phyloP scores from a whole-genome alignment of 2,329 filamentous ascomycete genomes.

The Pestalotiopsis fici region DNA sequence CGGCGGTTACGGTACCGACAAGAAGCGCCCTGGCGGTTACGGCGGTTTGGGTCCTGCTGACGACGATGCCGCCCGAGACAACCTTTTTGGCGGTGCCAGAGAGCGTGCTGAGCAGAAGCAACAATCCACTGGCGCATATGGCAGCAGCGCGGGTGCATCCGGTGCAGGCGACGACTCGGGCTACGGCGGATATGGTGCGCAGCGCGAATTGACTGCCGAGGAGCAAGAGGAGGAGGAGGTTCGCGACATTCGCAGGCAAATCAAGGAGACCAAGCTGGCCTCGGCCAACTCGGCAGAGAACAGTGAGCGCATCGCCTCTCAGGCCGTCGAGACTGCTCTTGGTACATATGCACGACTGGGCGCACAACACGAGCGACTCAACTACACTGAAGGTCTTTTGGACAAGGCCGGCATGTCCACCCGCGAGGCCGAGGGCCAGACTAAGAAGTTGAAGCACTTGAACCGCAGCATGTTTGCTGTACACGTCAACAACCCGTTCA shows the following conservation, averaged over 20 bases:
- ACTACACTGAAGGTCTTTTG: slow-evolving; percentile 81
- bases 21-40: slow-evolving; percentile 56
- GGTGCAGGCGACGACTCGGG: slow-evolving; percentile 17
- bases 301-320: slow-evolving; percentile 65
- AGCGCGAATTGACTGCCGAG: slow-evolving; percentile 80
- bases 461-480: slow-evolving; percentile 92
- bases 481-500: slow-evolving; percentile 78
- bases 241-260: slow-evolving; percentile 71
- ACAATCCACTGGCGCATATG: slow-evolving; percentile 9
- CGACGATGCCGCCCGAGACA: slow-evolving; percentile 59
- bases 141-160: slow-evolving; percentile 16
- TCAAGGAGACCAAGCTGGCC: slow-evolving; percentile 74
- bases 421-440: slow-evolving; percentile 75
- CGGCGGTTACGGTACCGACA: slow-evolving; percentile 26
- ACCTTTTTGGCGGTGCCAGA: slow-evolving; percentile 52
- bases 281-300: slow-evolving; percentile 62
- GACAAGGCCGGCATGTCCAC: slow-evolving; percentile 79
- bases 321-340: slow-evolving; percentile 71
- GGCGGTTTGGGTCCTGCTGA: slow-evolving; percentile 54
- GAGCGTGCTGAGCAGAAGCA: slow-evolving; percentile 23
- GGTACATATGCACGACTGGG: slow-evolving; percentile 74
- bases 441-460: slow-evolving; percentile 79
- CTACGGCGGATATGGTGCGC: slow-evolving; percentile 62
- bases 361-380: slow-evolving; percentile 76
- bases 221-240: slow-evolving; percentile 74